Base-by-base conservation (phyloP, 1,139 yeast genomes). In the Geotrichum citri-aurantii region DNA sequence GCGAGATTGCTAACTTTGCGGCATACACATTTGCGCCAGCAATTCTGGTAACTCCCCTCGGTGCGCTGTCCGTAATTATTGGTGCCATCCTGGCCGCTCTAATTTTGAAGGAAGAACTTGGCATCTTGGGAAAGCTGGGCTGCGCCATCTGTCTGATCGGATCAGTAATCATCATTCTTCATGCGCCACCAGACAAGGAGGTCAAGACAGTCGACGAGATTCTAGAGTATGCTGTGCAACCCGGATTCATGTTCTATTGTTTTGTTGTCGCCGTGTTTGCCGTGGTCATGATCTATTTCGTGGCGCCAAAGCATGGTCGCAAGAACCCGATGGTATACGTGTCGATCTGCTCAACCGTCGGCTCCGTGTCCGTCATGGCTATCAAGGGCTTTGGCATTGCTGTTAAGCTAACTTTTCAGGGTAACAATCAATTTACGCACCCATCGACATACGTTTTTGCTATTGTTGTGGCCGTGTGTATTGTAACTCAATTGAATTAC, bases 21-120 rank as follows among this genome's bases (percentile, higher is more conserved):
- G 97, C 97, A 0, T 90, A 90, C 69, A 91, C 97, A 0, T 90
- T 90, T 79, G 97, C 97, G 0, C 97, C 97, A 1, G 96, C 97
- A 1, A 88, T 91, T 64, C 75, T 90, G 66, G 97, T 90, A 50
- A 91, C 97, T 2, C 97, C 97, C 2, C 77, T 90, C 59, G 97
- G 97, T 11, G 97, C 97, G 0, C 76, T 90, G 44, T 84, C 92
- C 1, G 97, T 90, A 42, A 88, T 90, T 64, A 90, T 90, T 62
- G 97, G 61, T 17, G 96, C 97, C 1, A 90, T 90, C 11, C 77
- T 90, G 64, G 97, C 97, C 0, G 87, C 96, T 2, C 73, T 90
- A 3, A 88, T 90, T 69, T 77, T 90, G 64, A 86, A 88, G 69
- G 97, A 90, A 72, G 95, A 88, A 69, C 80, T 90, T 64, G 97